A percentile compares a stretch with the other conserved stretches of the same genome.
Conservation (phyloP, 2,329 filamentous ascomycete species). For the Coniochaeta sp. region DNA sequence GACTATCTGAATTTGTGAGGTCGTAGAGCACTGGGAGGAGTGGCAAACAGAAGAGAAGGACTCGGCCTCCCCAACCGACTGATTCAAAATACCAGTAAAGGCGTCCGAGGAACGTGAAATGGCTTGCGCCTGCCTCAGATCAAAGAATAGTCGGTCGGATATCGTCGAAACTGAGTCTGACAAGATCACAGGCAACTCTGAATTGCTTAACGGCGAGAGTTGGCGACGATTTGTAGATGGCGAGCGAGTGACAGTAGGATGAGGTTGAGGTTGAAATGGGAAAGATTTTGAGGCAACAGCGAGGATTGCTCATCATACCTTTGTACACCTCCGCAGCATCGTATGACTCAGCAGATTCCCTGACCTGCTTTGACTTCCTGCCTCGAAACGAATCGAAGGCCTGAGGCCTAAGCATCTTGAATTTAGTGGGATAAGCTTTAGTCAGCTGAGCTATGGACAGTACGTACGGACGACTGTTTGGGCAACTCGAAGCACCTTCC, state of each 20-base stretch:
- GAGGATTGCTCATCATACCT: background rate
- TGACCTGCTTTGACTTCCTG: no score
- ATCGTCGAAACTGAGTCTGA: background rate
- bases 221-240: slow-evolving; percentile 4
- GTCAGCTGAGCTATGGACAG: no score
- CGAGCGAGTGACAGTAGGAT: slow-evolving; percentile 6
- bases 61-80: slow-evolving; percentile 15
- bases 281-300: background rate
- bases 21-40: background rate
- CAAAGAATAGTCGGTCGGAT: slow-evolving; percentile 24
- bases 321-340: background rate
- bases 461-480: background rate
- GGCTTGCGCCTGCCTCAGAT: slow-evolving; percentile 25
- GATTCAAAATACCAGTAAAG: slow-evolving; percentile 51
- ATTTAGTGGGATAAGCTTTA: background rate
- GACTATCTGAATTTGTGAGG: background rate
- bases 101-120: slow-evolving; percentile 39
- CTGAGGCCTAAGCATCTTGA: background rate
- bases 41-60: background rate
- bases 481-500: background rate
- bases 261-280: slow-evolving; percentile 2
- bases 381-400: background rate
- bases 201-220: background rate
- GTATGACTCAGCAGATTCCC: background rate
- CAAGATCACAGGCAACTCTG: background rate